Base-by-base conservation (phyloP, 148 eudicot genomes). In the Chenopodium formosanum region DNA sequence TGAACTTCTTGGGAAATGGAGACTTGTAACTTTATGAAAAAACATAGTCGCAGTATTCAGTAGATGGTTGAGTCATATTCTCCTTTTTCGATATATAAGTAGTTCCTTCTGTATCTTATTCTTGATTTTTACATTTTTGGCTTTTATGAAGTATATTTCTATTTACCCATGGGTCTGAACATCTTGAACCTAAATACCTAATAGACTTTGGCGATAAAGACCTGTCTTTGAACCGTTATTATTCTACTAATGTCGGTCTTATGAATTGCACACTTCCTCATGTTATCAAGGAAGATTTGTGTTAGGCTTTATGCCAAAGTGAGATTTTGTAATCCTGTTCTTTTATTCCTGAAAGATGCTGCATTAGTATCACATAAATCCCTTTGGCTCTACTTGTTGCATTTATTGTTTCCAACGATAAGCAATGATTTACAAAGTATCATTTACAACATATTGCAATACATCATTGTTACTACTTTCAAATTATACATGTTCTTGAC, bases 401-500 rank as follows among this genome's bases (percentile, higher is more conserved):
- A 31, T 16, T 27, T 63, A 44, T 73, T 34, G 65, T 19, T 72
- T 1, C 14, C 0, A 17, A 14, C 34, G 60, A 72, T 14, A 34
- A 2, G 37, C 37, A 34, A n/a, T 66, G 70, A 71, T 22, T 31
- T 31, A 31, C 32, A 31, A 31, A 31, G 37, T 37, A 23, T 20
- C 75, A 34, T 53, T 50, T 31, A 34, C 40, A n/a, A 37, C 47
- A 70, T 32, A 70, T 70, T 70, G n/a, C 73, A 31, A 44, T 72
- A 16, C 63, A 14, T 65, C 13, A 62, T 74, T 74, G 37, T 60
- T 78, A 9, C 79, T 31, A 76, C 25, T 60, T 78, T 6, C 77
- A 23, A 73, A 73, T 48, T 40, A 7, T 32, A 58, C 32, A 62
- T 68, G 77, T 63, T 53, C 76, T 73, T 83, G 74, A 78, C 76